A percentile compares a stretch with the other conserved stretches of the same genome.
Evolutionary conservation across 2,329 filamentous ascomycete genomes (phyloP).

Genomic region (Xylariaceae sp.): DNA sequence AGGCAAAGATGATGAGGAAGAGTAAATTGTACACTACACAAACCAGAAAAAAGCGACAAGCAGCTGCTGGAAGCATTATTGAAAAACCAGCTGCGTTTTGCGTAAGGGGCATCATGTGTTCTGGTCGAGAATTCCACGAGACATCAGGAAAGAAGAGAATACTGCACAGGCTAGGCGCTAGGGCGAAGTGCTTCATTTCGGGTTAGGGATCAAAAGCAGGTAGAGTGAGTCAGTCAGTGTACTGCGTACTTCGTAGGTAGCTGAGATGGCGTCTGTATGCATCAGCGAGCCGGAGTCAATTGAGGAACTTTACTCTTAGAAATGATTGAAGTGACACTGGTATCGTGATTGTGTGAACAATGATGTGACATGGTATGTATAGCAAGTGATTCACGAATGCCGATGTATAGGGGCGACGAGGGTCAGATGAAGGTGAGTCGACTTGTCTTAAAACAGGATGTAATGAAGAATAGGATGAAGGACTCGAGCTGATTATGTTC

Average conservation of each 20-base stretch:
- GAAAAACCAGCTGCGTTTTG: not conserved
- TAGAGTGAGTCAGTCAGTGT: constrained; percentile 1
- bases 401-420: too few species aligned
- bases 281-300: not conserved
- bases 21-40: constrained; percentile 22
- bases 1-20: constrained; percentile 33
- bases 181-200: constrained; percentile 3
- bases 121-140: not conserved
- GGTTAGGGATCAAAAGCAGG: not conserved
- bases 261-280: too few species aligned
- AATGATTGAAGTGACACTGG: too few species aligned
- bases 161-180: constrained; percentile 4
- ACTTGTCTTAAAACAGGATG: too few species aligned
- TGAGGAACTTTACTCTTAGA: not conserved
- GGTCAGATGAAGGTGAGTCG: too few species aligned
- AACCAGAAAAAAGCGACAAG: not conserved
- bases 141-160: not conserved
- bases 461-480: too few species aligned
- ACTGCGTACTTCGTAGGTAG: not conserved
- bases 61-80: not conserved
- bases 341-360: too few species aligned
- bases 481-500: too few species aligned
- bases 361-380: too few species aligned
- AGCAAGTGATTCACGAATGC: too few species aligned
- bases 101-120: not conserved